Evolutionary conservation across 208 protist species (phyloP), one percentile per base, ranked within the genome.

Genomic region (Angomonas ambiguus): DNA sequence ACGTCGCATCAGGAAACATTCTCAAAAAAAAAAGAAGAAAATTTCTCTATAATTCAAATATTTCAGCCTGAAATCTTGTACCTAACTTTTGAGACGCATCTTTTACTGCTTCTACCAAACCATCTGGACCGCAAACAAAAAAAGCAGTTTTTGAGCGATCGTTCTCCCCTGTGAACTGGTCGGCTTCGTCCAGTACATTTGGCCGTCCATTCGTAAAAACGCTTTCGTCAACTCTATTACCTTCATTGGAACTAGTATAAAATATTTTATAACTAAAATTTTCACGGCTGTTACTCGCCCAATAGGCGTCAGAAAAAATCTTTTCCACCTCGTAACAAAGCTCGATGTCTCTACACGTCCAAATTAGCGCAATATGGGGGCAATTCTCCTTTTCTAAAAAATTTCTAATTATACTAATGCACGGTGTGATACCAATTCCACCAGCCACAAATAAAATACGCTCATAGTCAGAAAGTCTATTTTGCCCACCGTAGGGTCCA

Each of bases 361-460:
- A 45, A 8, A 16, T n/a, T 16, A 45, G 38, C 38, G 38, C 8
- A 45, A 16, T 16, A 45, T 16, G 38, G 38, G 8, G 8, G 38
- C 38, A 8, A 45, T 16, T 45, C 16, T 45, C n/a, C n/a, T 45
- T 45, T 45, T 45, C 11, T 8, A 45, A n/a, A 16, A 16, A 8
- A 8, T 45, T 45, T 16, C 18, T 27, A 59, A 62, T n/a, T 16
- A 45, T n/a, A 45, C 11, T n/a, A 8, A 45, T 8, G 32, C 74
- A 79, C 8, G 68, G 68, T n/a, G 74, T 75, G 42, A 79, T 62
- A 42, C 74, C 74, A 32, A 79, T 75, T 6, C 74, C 74, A 3
- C 74, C 74, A 20, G 74, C 74, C 61, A 79, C 69, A 57, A 79
- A 45, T 16, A 79, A 18, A 61, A 79, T 51, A 24, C 16, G 11